Evolutionary conservation across 371 early-diverging fungal species (phyloP).

Genomic region (Rhizomucor pusillus): DNA sequence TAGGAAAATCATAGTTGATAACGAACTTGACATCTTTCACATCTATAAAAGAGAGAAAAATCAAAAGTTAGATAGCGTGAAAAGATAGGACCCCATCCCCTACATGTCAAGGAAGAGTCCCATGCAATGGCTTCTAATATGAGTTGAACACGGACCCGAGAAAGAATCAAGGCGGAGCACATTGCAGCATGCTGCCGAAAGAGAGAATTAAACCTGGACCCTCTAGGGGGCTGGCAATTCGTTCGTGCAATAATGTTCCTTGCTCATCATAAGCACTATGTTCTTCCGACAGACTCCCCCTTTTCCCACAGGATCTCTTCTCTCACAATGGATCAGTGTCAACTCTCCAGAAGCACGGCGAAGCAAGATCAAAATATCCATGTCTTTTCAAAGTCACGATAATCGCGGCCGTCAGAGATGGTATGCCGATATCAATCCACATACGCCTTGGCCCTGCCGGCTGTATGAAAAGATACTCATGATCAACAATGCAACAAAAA

Average conservation of each 20-base stretch:
- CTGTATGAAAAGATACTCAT: neutral
- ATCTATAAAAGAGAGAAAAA: constrained; percentile 49
- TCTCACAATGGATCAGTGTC: constrained; percentile 12
- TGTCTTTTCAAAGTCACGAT: neutral
- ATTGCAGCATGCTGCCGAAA: no score
- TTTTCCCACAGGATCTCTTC: no score
- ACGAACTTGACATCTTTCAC: constrained; percentile 94
- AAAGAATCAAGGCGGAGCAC: constrained; percentile 9
- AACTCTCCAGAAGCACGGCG: constrained; percentile 7
- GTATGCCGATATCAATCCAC: neutral
- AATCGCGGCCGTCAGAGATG: neutral
- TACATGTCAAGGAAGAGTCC: constrained; percentile 13
- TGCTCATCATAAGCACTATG: no score
- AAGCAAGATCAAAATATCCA: neutral
- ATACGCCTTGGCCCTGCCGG: constrained; percentile 1
- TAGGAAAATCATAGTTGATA: constrained; percentile 98
- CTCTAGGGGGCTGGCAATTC: no score
- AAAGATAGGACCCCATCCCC: constrained; percentile 5
- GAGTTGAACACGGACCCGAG: no score
- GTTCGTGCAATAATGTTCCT: no score
- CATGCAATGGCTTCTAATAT: no score
- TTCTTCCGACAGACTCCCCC: no score
- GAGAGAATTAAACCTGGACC: no score
- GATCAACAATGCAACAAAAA: constrained; percentile 1
- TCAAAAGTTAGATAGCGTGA: neutral